A percentile compares a stretch with the other conserved stretches of the same genome.
Conservation (phyloP, 2,329 filamentous ascomycete species). For the Chaetomium sp. region DNA sequence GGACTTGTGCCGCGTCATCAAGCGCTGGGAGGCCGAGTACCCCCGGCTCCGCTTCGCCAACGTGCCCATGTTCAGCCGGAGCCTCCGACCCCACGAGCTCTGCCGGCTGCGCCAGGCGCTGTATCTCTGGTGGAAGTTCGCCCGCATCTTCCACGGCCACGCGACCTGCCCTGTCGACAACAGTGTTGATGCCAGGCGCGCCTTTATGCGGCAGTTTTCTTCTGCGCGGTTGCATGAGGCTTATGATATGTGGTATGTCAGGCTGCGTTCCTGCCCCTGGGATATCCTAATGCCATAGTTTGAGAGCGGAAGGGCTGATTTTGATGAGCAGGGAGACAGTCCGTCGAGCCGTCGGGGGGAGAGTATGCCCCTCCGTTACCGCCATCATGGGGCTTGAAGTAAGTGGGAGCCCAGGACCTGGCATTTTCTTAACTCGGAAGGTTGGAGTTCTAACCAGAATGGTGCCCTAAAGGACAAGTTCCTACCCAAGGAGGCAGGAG, state of each 20-base stretch:
- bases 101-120: slow-evolving; percentile 53
- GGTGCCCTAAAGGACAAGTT: slow-evolving; percentile 29
- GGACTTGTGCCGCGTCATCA: slow-evolving; percentile 40
- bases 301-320: neutral
- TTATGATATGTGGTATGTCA: slow-evolving; percentile 43
- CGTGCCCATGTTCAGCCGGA: slow-evolving; percentile 48
- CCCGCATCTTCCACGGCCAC: slow-evolving; percentile 54
- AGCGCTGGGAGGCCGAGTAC: slow-evolving; percentile 46
- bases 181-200: slow-evolving; percentile 44
- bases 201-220: slow-evolving; percentile 48
- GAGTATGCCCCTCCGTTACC: slow-evolving; percentile 49
- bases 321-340: slow-evolving; percentile 43
- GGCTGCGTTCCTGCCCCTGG: neutral
- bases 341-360: slow-evolving; percentile 48
- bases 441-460: neutral
- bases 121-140: slow-evolving; percentile 58
- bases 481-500: slow-evolving; percentile 33
- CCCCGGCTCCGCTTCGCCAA: slow-evolving; percentile 44
- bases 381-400: slow-evolving; percentile 23
- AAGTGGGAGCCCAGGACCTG: slow-evolving; percentile 15
- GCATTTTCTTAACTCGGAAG: neutral
- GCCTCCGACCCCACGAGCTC: slow-evolving; percentile 47
- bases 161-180: slow-evolving; percentile 34
- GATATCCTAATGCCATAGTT: neutral
- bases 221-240: slow-evolving; percentile 50